Conservation (phyloP, 257 asterid species). For the Jaltomata sinuosa region DNA sequence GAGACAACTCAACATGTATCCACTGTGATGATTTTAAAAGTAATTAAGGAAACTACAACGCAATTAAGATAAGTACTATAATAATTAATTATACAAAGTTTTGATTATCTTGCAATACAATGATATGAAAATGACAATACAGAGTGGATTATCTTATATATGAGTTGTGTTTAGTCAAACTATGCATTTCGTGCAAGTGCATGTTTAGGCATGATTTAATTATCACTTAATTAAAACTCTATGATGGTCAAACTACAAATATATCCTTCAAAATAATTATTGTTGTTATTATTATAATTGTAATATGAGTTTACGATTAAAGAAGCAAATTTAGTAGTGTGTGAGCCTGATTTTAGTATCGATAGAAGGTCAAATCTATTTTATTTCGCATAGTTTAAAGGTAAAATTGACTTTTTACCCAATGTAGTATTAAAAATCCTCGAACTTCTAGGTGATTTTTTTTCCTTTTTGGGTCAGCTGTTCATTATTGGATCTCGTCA, state of each 20-base stretch:
- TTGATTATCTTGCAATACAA: not conserved
- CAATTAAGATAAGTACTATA: not conserved
- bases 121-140: not conserved
- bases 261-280: not conserved
- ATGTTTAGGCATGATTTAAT: conserved; percentile 15
- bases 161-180: conserved; percentile 1
- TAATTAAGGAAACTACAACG: not conserved
- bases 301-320: not conserved
- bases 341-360: not conserved
- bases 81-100: not conserved
- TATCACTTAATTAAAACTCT: not conserved
- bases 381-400: no score
- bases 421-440: no score
- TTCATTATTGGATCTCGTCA: no score
- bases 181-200: not conserved
- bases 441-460: no score
- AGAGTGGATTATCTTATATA: not conserved
- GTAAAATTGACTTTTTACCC: no score
- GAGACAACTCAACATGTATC: not conserved
- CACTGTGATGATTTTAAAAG: not conserved
- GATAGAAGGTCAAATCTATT: not conserved
- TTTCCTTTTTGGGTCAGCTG: no score
- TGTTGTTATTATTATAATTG: not conserved
- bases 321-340: not conserved
- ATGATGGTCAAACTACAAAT: not conserved